phyloP scores from a whole-genome alignment of 371 early-diverging fungal genomes.

The Mucor sp. region DNA sequence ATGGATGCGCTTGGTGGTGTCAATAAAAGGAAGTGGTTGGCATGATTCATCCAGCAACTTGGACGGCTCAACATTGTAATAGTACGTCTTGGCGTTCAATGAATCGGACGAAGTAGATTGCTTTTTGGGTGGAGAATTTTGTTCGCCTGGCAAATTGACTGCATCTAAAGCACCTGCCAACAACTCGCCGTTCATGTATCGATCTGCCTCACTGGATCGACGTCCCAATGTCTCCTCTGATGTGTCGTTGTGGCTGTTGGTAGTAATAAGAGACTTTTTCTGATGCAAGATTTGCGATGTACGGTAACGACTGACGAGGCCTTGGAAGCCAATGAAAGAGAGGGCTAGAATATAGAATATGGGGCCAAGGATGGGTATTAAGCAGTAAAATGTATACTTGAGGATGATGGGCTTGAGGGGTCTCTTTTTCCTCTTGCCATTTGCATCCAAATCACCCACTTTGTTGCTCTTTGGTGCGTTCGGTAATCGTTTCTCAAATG shows the following conservation, averaged over 20 bases:
- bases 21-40: slow-evolving; percentile 10
- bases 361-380: slow-evolving; percentile 13
- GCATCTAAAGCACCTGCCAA: slow-evolving; percentile 20
- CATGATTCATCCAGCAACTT: slow-evolving; percentile 6
- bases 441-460: neutral
- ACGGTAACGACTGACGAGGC: slow-evolving; percentile 30
- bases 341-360: slow-evolving; percentile 18
- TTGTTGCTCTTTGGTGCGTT: neutral
- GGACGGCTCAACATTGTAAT: slow-evolving; percentile 9
- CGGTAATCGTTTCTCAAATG: slow-evolving; percentile 10
- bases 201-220: neutral
- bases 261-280: neutral
- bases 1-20: slow-evolving; percentile 22
- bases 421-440: neutral
- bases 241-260: neutral
- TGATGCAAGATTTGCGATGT: slow-evolving; percentile 17
- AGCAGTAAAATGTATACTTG: slow-evolving; percentile 2
- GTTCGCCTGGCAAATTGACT: slow-evolving; percentile 16
- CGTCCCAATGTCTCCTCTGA: neutral
- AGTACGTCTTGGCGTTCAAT: neutral
- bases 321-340: slow-evolving; percentile 28
- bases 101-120: neutral
- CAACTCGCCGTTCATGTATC: slow-evolving; percentile 9
- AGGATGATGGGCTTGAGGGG: neutral
- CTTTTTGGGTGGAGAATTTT: neutral